Evolutionary conservation across 2,329 filamentous ascomycete genomes (phyloP).

Genomic region (Helotiales sp.): DNA sequence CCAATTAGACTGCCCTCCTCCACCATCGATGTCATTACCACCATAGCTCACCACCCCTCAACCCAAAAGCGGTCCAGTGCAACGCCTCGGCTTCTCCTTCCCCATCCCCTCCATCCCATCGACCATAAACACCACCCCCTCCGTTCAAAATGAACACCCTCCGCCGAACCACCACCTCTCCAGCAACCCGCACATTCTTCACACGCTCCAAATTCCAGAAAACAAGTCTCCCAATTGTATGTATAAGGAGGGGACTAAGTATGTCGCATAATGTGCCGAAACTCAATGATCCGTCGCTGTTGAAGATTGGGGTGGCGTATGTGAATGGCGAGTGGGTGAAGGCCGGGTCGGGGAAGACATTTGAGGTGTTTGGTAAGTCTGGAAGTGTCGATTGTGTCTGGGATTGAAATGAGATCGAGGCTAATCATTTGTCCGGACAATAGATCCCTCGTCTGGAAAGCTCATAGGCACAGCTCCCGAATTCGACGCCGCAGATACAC

Average conservation of each 20-base stretch:
- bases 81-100: not conserved
- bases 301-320: slow-evolving; percentile 82
- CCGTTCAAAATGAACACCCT: slow-evolving; percentile 35
- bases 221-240: slow-evolving; percentile 34
- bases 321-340: slow-evolving; percentile 93
- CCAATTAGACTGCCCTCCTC: not conserved
- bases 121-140: not conserved
- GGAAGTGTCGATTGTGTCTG: not conserved
- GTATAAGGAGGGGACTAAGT: slow-evolving; percentile 32
- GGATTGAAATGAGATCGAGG: not conserved
- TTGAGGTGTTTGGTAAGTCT: slow-evolving; percentile 73
- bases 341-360: slow-evolving; percentile 87
- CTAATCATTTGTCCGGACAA: not conserved
- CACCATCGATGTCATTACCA: slow-evolving; percentile 7
- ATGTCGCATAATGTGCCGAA: slow-evolving; percentile 48
- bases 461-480: slow-evolving; percentile 85
- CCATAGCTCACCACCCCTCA: not conserved
- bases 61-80: not conserved
- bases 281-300: slow-evolving; percentile 79
- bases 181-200: slow-evolving; percentile 28
- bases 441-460: slow-evolving; percentile 82
- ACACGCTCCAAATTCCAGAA: slow-evolving; percentile 36
- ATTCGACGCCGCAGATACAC: slow-evolving; percentile 77
- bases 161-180: slow-evolving; percentile 30
- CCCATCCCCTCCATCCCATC: not conserved